Evolutionary conservation across 2,329 filamentous ascomycete species (phyloP), one percentile per base, ranked within the genome.

Genomic region (Aspergillus carbonarius): DNA sequence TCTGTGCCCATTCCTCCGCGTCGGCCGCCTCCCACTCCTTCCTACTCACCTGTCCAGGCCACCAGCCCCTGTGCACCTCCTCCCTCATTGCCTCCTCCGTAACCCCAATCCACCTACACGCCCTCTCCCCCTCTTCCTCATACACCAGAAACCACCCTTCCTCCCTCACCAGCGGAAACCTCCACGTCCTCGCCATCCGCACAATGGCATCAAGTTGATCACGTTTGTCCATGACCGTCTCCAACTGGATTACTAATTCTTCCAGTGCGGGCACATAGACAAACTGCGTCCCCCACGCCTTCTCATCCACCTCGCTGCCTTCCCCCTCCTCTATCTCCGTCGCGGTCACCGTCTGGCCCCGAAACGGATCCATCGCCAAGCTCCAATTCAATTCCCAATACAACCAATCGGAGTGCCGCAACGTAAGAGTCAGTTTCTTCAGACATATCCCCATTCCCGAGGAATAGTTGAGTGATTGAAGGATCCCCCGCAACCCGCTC

Each of bases 331-430:
- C n/a, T 1, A 50, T 50, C 10, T 50, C 17, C 7, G 18, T 13
- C 17, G 53, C 18, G 32, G 1, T 15, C 15, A 30, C 32, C 23
- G 39, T 27, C n/a, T 17, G 17, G 9, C 9, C 4, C 17, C 15
- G 30, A 7, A 50, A 50, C 37, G 35, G 40, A 0, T 70, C 63
- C 27, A 82, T 74, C 4, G 62, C 58, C 5, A 82, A 66, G 2
- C 69, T 70, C 4, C 63, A 42, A 52, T 80, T 72, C 0, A 50
- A 0, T 62, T 81, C 77, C 79, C 79, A 81, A 17, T 51, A 68
- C 78, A 78, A 82, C 72, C 79, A 82, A 60, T 83, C 81, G 2
- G 79, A 74, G 58, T 83, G 81, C 0, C 81, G 76, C 7, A 83
- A 74, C 0, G 80, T 83, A 10, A 83, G 64, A 0, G 74, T 79